Base-by-base conservation (phyloP, 2,329 filamentous ascomycete genomes). In the Ophiostoma perfectum region DNA sequence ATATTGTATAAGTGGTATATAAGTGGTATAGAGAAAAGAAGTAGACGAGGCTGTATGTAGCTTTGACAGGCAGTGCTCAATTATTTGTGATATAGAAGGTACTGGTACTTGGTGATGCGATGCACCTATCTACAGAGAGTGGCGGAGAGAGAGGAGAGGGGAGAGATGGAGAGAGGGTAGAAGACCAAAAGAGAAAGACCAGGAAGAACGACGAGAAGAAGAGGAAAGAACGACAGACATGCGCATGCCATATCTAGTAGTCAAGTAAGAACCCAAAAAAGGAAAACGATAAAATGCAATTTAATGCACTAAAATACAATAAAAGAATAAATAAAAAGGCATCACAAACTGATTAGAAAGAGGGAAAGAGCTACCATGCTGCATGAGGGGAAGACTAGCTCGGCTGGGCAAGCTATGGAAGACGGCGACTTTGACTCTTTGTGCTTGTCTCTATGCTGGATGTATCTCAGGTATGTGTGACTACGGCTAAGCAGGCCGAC, bases 301-400 rank as follows among this genome's bases (percentile, higher is more conserved):
- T 44, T 12, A 44, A 44, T 12, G 27, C 18, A 12, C 36, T 36
- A 6, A 58, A 6, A 58, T 18, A 38, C 27, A 58, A 14, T 36
- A 4, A 14, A 58, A 55, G 3, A 16, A 3, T 27, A 55, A 9
- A 55, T 55, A 55, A 55, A 55, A 4, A 27, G 6, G n/a, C 49
- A 55, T 55, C n/a, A n/a, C 18, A 58, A 27, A 36, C 52, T 38
- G 52, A 58, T 38, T 38, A 58, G 52, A 58, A 58, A 58, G 52
- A 36, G 27, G 11, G 9, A 38, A 58, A 58, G 49, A 58, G 27
- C 52, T 58, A 12, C 52, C 52, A 12, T 8, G 52, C 52, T 58
- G 16, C 52, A 27, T 58, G 52, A 36, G 18, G 52, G 18, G 52
- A 38, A 27, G 27, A 38, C 27, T 58, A 58, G 27, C 52, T 18